These are phyloP conservation scores for Diatrype stigma DNA, from an alignment of 2,329 filamentous ascomycete species.

Conservation along the genomic window DNA sequence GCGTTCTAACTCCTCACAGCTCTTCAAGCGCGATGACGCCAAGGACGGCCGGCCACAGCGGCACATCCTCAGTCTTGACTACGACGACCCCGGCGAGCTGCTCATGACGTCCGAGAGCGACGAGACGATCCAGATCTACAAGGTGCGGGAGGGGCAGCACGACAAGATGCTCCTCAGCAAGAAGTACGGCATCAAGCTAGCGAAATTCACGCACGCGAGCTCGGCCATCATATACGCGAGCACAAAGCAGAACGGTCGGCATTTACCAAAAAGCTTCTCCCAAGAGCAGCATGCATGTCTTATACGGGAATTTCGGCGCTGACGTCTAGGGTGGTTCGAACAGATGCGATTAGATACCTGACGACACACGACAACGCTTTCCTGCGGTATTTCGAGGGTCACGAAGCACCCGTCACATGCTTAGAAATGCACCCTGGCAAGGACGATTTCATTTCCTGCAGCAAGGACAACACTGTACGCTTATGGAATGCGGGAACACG, in stretches of 20 bases:
- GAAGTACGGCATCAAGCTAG: conserved; percentile 93
- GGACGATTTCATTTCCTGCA: conserved; percentile 90
- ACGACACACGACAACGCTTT: conserved; percentile 95
- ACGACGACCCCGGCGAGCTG: conserved; percentile 90
- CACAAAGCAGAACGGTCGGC: conserved; percentile 82
- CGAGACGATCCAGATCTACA: conserved; percentile 93
- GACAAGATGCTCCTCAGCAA: conserved; percentile 89
- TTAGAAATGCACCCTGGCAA: conserved; percentile 79
- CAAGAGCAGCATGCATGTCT: neutral
- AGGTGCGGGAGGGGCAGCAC: conserved; percentile 82
- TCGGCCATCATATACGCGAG: conserved; percentile 93
- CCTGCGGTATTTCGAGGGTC: conserved; percentile 92
- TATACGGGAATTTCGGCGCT: neutral
- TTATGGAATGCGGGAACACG: conserved; percentile 85
- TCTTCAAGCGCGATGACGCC: conserved; percentile 56
- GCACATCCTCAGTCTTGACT: conserved; percentile 85
- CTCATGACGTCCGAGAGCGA: conserved; percentile 89
- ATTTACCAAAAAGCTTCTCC: neutral
- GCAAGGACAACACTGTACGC: conserved; percentile 83
- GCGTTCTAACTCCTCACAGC: conserved; percentile 33
- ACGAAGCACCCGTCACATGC: conserved; percentile 78
- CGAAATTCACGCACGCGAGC: conserved; percentile 87
- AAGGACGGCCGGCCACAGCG: conserved; percentile 51
- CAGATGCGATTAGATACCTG: conserved; percentile 79
- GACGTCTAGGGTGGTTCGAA: neutral